Conservation (phyloP, 2,329 filamentous ascomycete species). For the Lachnellula hyalina region DNA sequence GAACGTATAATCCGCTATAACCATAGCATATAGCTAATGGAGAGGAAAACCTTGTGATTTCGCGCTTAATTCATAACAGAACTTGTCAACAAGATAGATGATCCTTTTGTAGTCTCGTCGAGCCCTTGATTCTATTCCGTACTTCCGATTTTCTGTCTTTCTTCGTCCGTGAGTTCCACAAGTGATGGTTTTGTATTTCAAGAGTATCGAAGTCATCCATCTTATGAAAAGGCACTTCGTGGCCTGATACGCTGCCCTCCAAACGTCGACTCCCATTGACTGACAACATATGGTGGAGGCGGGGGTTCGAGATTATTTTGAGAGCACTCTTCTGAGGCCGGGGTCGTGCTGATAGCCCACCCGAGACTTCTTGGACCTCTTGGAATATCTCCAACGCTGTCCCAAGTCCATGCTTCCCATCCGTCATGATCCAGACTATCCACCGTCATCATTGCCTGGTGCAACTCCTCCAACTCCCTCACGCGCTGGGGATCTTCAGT, state of each 20-base stretch:
- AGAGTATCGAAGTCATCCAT: neutral
- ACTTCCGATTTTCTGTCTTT: neutral
- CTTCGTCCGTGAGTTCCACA: constrained; percentile 6
- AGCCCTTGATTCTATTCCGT: no score
- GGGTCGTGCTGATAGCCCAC: constrained; percentile 27
- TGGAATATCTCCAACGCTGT: constrained; percentile 21
- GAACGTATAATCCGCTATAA: no score
- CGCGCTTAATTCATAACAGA: no score
- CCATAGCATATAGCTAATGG: no score
- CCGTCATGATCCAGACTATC: constrained; percentile 25
- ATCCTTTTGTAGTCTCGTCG: no score
- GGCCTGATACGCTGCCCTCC: constrained; percentile 11
- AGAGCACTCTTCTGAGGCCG: constrained; percentile 1
- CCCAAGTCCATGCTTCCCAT: constrained; percentile 26
- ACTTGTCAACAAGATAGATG: no score
- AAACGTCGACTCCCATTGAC: constrained; percentile 23
- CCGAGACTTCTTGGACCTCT: constrained; percentile 27
- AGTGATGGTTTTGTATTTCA: neutral
- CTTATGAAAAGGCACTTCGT: constrained; percentile 10
- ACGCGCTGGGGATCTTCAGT: constrained; percentile 27
- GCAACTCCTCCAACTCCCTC: constrained; percentile 25
- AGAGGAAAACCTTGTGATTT: no score
- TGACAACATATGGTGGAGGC: constrained; percentile 27
- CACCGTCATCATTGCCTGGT: constrained; percentile 32
- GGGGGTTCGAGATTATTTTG: constrained; percentile 1